phyloP scores from a whole-genome alignment of 2,329 filamentous ascomycete species.

The Penicillium brevicompactum region DNA sequence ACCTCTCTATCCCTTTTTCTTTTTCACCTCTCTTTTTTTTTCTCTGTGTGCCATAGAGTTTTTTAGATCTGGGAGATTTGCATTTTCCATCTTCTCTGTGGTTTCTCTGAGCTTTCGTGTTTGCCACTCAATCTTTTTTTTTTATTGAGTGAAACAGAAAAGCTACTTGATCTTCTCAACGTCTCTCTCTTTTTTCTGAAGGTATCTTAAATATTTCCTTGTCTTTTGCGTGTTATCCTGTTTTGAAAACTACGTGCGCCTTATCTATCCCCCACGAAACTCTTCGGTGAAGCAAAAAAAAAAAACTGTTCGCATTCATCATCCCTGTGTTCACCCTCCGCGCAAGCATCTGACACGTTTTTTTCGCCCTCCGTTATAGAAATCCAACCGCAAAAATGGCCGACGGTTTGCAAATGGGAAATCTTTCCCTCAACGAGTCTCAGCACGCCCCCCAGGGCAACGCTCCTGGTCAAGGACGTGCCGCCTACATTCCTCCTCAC shows the following conservation, averaged over 20 bases:
- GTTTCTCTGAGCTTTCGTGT: constrained; percentile 20
- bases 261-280: constrained; percentile 11
- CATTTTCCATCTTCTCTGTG: constrained; percentile 27
- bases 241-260: constrained; percentile 10
- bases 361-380: constrained; percentile 2
- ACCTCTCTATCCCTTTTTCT: constrained; percentile 29
- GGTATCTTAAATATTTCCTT: constrained; percentile 12
- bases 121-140: constrained; percentile 29
- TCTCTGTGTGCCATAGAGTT: constrained; percentile 32
- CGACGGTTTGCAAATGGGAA: constrained; percentile 45
- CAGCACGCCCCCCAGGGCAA: constrained; percentile 57
- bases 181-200: constrained; percentile 24
- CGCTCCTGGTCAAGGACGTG: constrained; percentile 52
- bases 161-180: constrained; percentile 21
- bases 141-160: constrained; percentile 26
- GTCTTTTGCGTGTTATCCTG: constrained; percentile 12
- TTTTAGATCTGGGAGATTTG: constrained; percentile 33
- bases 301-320: constrained; percentile 18
- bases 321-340: neutral
- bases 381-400: constrained; percentile 37
- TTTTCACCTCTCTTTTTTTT: constrained; percentile 27
- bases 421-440: constrained; percentile 59
- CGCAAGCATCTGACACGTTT: constrained; percentile 14
- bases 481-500: constrained; percentile 68
- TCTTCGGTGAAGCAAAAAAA: constrained; percentile 15